phyloP scores from a whole-genome alignment of 768 basidiomycete genomes.

The Mycena rosella region DNA sequence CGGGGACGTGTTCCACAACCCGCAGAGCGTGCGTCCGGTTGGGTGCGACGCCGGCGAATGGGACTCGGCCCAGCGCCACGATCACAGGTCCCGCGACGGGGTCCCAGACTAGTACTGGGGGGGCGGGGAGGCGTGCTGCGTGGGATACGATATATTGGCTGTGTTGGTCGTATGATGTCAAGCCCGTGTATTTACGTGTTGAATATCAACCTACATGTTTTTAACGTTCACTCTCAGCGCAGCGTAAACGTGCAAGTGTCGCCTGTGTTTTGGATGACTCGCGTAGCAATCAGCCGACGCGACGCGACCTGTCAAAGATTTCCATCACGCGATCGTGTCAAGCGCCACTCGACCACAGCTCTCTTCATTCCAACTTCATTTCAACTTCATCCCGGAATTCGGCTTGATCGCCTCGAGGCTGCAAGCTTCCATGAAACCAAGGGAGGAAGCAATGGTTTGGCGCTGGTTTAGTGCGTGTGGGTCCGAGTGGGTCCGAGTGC shows the following conservation, averaged over 20 bases:
- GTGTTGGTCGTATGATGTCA: neutral
- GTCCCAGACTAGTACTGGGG: neutral
- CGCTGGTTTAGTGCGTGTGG: neutral
- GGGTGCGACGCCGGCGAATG: neutral
- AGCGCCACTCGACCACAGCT: neutral
- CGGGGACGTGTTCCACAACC: conserved; percentile 32
- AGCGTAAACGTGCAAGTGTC: neutral
- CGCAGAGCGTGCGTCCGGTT: conserved; percentile 29
- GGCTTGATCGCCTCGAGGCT: neutral
- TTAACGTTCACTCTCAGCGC: neutral
- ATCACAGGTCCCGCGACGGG: neutral
- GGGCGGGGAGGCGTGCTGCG: neutral
- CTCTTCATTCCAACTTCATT: too few relatives aligned
- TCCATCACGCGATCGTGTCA: neutral
- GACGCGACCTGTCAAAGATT: neutral
- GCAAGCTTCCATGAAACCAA: neutral
- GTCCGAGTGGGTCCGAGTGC: neutral
- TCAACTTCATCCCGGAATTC: too few relatives aligned
- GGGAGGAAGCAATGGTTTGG: neutral
- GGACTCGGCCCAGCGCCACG: neutral
- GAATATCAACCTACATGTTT: neutral
- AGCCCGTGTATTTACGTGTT: neutral
- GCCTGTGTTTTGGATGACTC: neutral
- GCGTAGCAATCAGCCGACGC: neutral
- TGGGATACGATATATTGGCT: neutral